Conservation (phyloP, 1,139 yeast genomes). For the Ashbya aceris region DNA sequence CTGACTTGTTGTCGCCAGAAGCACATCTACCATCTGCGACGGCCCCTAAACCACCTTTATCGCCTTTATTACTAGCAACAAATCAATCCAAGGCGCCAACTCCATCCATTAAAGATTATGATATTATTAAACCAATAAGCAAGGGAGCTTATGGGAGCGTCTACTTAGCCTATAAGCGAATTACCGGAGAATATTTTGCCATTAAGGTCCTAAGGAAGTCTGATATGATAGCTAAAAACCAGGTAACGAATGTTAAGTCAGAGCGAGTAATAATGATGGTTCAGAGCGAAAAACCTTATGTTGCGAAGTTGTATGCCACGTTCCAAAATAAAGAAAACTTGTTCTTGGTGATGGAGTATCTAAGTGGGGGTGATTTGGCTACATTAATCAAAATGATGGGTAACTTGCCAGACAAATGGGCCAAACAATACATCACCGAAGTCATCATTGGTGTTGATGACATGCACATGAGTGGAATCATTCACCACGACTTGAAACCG, state of each 20-base stretch:
- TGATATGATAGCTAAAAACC: slow-evolving; percentile 96
- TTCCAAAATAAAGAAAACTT: slow-evolving; percentile 84
- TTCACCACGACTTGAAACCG: slow-evolving; percentile 92
- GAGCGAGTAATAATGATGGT: slow-evolving; percentile 98
- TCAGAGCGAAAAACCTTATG: slow-evolving; percentile 88
- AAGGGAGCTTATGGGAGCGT: slow-evolving; percentile 98
- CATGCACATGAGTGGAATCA: slow-evolving; percentile 77
- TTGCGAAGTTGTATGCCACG: slow-evolving; percentile 79
- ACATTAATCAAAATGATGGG: slow-evolving; percentile 76
- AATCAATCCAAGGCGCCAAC: slow-evolving; percentile 39
- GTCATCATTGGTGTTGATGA: slow-evolving; percentile 86
- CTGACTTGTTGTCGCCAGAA: slow-evolving; percentile 24
- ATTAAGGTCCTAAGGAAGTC: slow-evolving; percentile 88
- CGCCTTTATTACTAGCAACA: slow-evolving; percentile 69
- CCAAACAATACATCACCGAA: slow-evolving; percentile 78
- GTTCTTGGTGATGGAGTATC: slow-evolving; percentile 91
- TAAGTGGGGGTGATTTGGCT: slow-evolving; percentile 95
- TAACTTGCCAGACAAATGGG: slow-evolving; percentile 79
- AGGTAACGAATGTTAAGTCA: slow-evolving; percentile 85
- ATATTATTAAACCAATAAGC: slow-evolving; percentile 83
- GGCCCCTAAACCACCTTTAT: slow-evolving; percentile 52
- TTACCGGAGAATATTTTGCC: slow-evolving; percentile 93
- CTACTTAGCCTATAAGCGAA: slow-evolving; percentile 67
- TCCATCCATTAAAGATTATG: slow-evolving; percentile 82
- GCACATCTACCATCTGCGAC: slow-evolving; percentile 14